These are phyloP conservation scores for Magnusiomyces clavatus DNA, from an alignment of 1,139 yeast genomes.

Conservation along the genomic window DNA sequence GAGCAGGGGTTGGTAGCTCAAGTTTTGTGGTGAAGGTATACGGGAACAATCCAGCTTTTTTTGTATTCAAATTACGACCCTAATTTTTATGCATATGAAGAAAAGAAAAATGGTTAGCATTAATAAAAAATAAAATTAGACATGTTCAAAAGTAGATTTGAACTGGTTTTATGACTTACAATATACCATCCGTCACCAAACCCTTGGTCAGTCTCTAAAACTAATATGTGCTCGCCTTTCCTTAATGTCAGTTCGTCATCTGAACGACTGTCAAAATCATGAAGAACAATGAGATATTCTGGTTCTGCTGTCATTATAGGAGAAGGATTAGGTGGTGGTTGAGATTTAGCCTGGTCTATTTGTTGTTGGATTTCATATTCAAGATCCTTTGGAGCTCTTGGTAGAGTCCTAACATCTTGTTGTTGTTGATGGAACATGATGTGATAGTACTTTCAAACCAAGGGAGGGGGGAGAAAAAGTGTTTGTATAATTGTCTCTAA, in stretches of 20 bases:
- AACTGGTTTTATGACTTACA: conserved; percentile 22
- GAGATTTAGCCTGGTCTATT: neutral
- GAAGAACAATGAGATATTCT: conserved; percentile 49
- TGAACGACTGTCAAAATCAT: conserved; percentile 76
- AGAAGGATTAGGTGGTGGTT: neutral
- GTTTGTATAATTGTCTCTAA: too few species aligned
- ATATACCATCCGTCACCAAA: conserved; percentile 97
- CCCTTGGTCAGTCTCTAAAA: conserved; percentile 85
- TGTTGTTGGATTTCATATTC: neutral
- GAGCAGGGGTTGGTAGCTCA: conserved; percentile 20
- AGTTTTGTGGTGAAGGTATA: conserved; percentile 53
- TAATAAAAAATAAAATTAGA: neutral
- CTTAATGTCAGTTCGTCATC: conserved; percentile 80
- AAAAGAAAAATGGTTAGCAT: conserved; percentile 18
- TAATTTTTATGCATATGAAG: conserved; percentile 4
- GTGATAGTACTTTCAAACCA: too few species aligned
- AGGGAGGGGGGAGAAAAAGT: too few species aligned
- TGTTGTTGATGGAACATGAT: neutral
- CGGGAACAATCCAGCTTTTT: conserved; percentile 81
- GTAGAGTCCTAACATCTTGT: neutral
- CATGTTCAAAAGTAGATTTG: neutral
- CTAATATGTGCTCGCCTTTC: conserved; percentile 82
- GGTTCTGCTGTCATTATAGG: conserved; percentile 11
- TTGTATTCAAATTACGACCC: conserved; percentile 70
- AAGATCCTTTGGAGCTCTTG: too few species aligned